phyloP scores from a whole-genome alignment of 148 eudicot genomes.

The Simmondsia chinensis region DNA sequence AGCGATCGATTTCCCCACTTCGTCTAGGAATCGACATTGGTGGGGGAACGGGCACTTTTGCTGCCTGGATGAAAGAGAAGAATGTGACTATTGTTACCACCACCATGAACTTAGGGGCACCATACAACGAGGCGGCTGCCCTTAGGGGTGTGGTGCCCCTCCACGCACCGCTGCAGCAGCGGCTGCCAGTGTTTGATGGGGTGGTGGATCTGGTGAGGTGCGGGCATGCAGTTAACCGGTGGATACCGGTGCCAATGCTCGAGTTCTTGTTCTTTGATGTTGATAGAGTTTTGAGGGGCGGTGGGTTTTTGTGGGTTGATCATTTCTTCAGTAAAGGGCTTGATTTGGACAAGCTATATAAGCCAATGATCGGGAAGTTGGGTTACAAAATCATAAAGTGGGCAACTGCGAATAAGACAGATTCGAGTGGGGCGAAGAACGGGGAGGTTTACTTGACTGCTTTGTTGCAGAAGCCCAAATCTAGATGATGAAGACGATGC shows the following conservation, averaged over 20 bases:
- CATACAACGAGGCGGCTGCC: constrained; percentile 64
- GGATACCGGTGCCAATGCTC: constrained; percentile 61
- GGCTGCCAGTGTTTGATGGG: constrained; percentile 79
- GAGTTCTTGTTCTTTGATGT: constrained; percentile 77
- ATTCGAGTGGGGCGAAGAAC: constrained; percentile 56
- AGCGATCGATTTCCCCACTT: constrained; percentile 17
- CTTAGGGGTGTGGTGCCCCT: constrained; percentile 62
- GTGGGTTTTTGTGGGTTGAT: constrained; percentile 77
- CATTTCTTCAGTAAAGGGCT: constrained; percentile 57
- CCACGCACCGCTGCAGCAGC: constrained; percentile 81
- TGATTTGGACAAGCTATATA: constrained; percentile 71
- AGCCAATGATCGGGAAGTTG: constrained; percentile 57
- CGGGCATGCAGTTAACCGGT: constrained; percentile 70
- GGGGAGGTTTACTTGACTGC: constrained; percentile 85
- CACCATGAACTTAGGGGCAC: constrained; percentile 67
- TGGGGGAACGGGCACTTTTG: constrained; percentile 70
- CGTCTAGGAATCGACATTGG: constrained; percentile 67
- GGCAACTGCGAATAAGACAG: constrained; percentile 68
- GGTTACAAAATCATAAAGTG: constrained; percentile 89
- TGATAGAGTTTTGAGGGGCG: constrained; percentile 79
- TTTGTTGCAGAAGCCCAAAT: constrained; percentile 76
- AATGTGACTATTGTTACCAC: constrained; percentile 69
- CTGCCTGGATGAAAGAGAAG: constrained; percentile 49
- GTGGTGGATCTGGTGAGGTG: constrained; percentile 68
- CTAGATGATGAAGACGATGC: constrained; percentile 25